These are phyloP conservation scores for Margaritispora aquatica DNA, from an alignment of 495 filamentous ascomycete species.

Conservation along the genomic window DNA sequence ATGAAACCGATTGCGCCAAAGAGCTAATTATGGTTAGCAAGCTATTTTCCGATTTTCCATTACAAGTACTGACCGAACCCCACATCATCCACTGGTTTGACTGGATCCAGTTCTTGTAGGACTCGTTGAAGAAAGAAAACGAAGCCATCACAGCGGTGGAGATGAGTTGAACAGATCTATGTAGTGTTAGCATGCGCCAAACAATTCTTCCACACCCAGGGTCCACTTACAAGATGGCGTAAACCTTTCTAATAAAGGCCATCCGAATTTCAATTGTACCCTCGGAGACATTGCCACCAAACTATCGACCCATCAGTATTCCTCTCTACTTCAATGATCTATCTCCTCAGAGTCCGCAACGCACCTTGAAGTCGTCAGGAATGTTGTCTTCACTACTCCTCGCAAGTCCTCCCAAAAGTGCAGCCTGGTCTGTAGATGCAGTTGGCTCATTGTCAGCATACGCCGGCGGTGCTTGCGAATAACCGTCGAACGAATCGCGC, in stretches of 20 bases:
- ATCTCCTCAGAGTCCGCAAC: not conserved
- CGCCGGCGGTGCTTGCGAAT: slow-evolving; percentile 79
- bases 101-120: slow-evolving; percentile 87
- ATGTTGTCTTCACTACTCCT: slow-evolving; percentile 82
- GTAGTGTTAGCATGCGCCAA: slow-evolving; percentile 29
- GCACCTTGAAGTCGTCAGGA: slow-evolving; percentile 95
- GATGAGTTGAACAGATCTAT: slow-evolving; percentile 79
- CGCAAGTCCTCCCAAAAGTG: slow-evolving; percentile 54
- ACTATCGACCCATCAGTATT: slow-evolving; percentile 39
- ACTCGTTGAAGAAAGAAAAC: slow-evolving; percentile 72
- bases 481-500: slow-evolving; percentile 67
- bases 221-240: slow-evolving; percentile 63
- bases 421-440: slow-evolving; percentile 34
- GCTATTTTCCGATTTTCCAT: too few species aligned
- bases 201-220: not conserved
- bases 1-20: slow-evolving; percentile 17
- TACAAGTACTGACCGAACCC: slow-evolving; percentile 49
- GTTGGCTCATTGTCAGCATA: slow-evolving; percentile 57
- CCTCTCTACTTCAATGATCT: not conserved
- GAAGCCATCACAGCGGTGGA: slow-evolving; percentile 75
- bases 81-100: slow-evolving; percentile 78
- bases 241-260: slow-evolving; percentile 95
- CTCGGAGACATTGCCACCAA: slow-evolving; percentile 85
- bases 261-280: slow-evolving; percentile 93
- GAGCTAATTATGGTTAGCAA: slow-evolving; percentile 14